phyloP scores from a whole-genome alignment of 345 rosid species.

The Melastoma malabathricum region DNA sequence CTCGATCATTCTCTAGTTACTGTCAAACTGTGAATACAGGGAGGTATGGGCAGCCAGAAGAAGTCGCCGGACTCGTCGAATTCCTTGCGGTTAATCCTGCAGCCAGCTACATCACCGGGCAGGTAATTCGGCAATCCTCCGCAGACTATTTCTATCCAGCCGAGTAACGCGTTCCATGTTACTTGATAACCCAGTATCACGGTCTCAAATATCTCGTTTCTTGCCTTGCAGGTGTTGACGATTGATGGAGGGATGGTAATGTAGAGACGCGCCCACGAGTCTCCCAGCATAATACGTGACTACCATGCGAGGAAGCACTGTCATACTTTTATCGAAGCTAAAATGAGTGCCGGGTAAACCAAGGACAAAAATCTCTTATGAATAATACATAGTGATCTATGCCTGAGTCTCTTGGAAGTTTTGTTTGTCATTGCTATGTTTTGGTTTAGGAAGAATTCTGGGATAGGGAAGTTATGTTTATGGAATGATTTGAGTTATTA shows the following conservation, averaged over 20 bases:
- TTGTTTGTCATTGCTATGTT: too few relatives aligned
- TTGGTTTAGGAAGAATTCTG: too few relatives aligned
- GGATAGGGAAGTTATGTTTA: too few relatives aligned
- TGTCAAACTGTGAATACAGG: conserved; percentile 27
- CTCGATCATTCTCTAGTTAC: neutral
- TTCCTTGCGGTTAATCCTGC: conserved; percentile 88
- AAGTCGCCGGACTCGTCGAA: conserved; percentile 96
- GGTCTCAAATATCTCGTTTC: neutral
- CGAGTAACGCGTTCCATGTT: neutral
- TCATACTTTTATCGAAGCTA: too few relatives aligned
- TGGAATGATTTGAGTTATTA: too few relatives aligned
- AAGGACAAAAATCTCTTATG: too few relatives aligned
- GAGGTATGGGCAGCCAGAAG: conserved; percentile 94
- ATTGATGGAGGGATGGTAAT: conserved; percentile 97
- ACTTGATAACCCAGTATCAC: too few relatives aligned
- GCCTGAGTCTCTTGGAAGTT: too few relatives aligned
- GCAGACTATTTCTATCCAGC: neutral
- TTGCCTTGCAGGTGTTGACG: conserved; percentile 51
- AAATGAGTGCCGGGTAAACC: too few relatives aligned
- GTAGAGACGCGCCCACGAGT: conserved; percentile 14
- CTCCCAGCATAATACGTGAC: too few relatives aligned
- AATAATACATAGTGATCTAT: too few relatives aligned
- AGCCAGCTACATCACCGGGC: conserved; percentile 85
- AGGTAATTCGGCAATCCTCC: conserved; percentile 23
- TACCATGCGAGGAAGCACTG: too few relatives aligned